Evolutionary conservation across 768 basidiomycete species (phyloP).

Genomic region (Leccinum uliginosum): DNA sequence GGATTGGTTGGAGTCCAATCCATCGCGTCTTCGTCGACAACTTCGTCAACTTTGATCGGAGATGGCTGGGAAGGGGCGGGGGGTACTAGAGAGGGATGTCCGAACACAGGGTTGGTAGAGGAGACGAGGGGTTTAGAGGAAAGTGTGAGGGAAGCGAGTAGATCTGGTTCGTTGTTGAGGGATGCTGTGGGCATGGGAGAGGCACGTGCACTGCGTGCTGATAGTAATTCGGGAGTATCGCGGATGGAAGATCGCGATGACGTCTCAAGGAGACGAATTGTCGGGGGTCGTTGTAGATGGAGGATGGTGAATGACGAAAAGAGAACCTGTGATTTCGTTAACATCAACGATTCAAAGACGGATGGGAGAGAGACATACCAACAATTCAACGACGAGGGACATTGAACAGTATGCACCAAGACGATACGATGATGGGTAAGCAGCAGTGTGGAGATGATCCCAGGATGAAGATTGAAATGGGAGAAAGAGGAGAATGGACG

Average conservation of each 20-base stretch:
- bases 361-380: constrained; percentile 37
- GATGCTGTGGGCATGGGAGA: constrained; percentile 24
- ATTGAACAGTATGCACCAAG: constrained; percentile 45
- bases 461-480: constrained; percentile 38
- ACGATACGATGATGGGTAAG: constrained; percentile 32
- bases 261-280: constrained; percentile 65
- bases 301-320: constrained; percentile 50
- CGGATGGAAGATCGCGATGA: constrained; percentile 36
- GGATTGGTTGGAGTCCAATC: constrained; percentile 65
- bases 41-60: constrained; percentile 26
- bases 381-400: constrained; percentile 48
- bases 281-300: constrained; percentile 62
- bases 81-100: constrained; percentile 55
- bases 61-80: constrained; percentile 22
- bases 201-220: constrained; percentile 18
- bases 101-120: constrained; percentile 57
- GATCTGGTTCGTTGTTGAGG: constrained; percentile 45
- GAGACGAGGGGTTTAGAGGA: constrained; percentile 59
- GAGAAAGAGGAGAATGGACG: constrained; percentile 43
- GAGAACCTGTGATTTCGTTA: constrained; percentile 44
- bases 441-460: constrained; percentile 36
- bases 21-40: constrained; percentile 43
- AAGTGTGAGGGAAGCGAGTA: constrained; percentile 59
- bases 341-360: not conserved
- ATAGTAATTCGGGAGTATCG: constrained; percentile 39